Evolutionary conservation across 139 green algal species (phyloP).

Genomic region (Volvox africanus): DNA sequence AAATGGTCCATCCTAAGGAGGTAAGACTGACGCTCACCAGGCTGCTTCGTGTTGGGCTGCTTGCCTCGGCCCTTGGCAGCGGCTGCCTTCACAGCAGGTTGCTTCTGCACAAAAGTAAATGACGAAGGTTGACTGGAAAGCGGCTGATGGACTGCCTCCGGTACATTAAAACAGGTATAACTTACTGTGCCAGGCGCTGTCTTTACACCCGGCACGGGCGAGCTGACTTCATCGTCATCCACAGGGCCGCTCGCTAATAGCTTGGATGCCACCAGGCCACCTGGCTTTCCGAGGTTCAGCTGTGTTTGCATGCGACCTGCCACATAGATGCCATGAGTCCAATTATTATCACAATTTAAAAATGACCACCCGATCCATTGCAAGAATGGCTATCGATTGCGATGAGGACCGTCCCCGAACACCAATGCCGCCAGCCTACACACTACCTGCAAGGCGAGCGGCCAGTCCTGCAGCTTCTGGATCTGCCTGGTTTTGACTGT

Average conservation of each 20-base stretch:
- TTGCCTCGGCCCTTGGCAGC: background rate
- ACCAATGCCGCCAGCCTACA: background rate
- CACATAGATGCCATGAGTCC: background rate
- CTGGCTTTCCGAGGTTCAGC: constrained; percentile 6
- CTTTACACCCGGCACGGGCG: constrained; percentile 44
- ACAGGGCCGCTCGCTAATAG: background rate
- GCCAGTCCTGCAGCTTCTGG: constrained; percentile 22
- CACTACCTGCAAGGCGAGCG: constrained; percentile 54
- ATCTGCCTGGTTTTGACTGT: background rate
- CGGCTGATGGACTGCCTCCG: no score
- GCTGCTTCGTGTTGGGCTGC: background rate
- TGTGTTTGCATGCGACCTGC: constrained; percentile 13
- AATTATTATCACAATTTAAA: background rate
- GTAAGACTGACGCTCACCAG: background rate
- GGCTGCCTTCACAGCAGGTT: constrained; percentile 11
- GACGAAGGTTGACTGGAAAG: no score
- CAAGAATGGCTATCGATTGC: background rate
- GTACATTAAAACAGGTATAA: no score
- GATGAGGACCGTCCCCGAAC: no score
- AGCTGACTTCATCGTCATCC: constrained; percentile 39
- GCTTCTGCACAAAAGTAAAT: background rate
- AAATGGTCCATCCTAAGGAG: background rate
- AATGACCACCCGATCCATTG: background rate
- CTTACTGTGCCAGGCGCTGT: background rate
- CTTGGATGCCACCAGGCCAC: background rate